Evolutionary conservation across 2,329 filamentous ascomycete species (phyloP).

Genomic region (Fusarium sp.): DNA sequence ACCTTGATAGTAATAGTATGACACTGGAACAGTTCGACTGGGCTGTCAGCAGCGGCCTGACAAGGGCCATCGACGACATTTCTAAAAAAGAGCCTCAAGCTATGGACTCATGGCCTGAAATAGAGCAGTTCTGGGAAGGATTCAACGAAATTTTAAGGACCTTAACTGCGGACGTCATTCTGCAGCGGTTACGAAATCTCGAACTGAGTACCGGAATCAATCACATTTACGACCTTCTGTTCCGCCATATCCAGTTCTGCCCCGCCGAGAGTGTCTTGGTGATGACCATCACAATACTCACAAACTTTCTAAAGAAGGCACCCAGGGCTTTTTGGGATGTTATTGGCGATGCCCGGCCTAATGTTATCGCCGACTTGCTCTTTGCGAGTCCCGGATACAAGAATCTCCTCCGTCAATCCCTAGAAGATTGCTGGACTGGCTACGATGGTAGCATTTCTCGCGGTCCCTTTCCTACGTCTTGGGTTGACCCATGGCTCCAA

Average conservation of each 20-base stretch:
- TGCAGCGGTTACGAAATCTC: conserved; percentile 81
- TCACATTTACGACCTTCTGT: conserved; percentile 74
- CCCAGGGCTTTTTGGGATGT: conserved; percentile 89
- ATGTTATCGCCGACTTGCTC: conserved; percentile 84
- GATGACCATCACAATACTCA: conserved; percentile 77
- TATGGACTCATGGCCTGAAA: conserved; percentile 55
- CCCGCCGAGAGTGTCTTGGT: conserved; percentile 70
- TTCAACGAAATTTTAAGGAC: conserved; percentile 79
- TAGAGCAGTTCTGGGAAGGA: conserved; percentile 84
- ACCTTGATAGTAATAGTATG: conserved; percentile 69
- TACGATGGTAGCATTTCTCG: conserved; percentile 59
- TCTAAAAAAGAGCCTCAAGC: conserved; percentile 59
- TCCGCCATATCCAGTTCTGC: conserved; percentile 64
- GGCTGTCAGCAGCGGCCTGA: conserved; percentile 81
- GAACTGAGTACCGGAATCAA: conserved; percentile 71
- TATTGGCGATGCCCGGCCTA: conserved; percentile 82
- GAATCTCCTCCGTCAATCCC: conserved; percentile 70
- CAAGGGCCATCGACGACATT: conserved; percentile 73
- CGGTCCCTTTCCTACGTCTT: conserved; percentile 76
- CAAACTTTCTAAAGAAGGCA: conserved; percentile 78
- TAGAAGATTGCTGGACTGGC: conserved; percentile 57
- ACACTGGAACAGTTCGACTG: conserved; percentile 84
- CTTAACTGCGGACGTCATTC: conserved; percentile 79
- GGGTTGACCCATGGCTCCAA: conserved; percentile 81
- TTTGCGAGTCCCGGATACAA: conserved; percentile 77